Base-by-base conservation (phyloP, 2,329 filamentous ascomycete species). In the Aspergillus aculeatinus region DNA sequence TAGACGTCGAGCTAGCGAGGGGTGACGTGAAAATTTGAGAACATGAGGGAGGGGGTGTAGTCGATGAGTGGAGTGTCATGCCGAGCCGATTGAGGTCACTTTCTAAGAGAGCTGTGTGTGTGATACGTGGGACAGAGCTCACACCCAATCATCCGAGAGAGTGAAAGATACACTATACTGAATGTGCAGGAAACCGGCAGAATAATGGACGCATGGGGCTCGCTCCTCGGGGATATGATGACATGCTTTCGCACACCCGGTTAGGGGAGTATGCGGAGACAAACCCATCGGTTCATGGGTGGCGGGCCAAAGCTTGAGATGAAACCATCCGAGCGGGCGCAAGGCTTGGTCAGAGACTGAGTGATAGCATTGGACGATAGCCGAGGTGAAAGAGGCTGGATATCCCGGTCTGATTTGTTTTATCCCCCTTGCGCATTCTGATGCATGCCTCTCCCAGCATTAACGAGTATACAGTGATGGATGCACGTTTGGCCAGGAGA, bases 231-330 rank as follows among this genome's bases (percentile, higher is more conserved):
- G 19, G 47, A 44, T 44, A 49, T 27, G 29, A 55, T 44, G 54
- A 48, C 58, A 48, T 33, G n/a, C 44, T 29, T 49, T 44, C 4
- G 47, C 14, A 35, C n/a, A 52, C 23, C 48, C 52, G 47, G 56
- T 60, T 48, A 60, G 35, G 35, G 48, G 35, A 27, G 23, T 14
- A 31, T 29, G 52, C 52, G 52, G 52, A 59, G 52, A 55, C 29
- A 48, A 55, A 48, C 12, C 52, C 14, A 25, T 35, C 44, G 44
- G n/a, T 19, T 25, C 35, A 31, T 56, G 27, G 53, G 50, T 60
- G 58, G 58, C 58, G 52, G 58, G 58, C 51, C 52, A 51, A 56
- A 60, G 58, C 58, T 60, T 60, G 35, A 31, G n/a, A 14, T 33
- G 27, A 51, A 39, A 29, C 52, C 58, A 60, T 27, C 48, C 25